Percentiles rank a stretch among this genome's conserved stretches.
Evolutionary conservation across 2,329 filamentous ascomycete genomes (phyloP).

Genomic region (Ascocoryne sarcoides): DNA sequence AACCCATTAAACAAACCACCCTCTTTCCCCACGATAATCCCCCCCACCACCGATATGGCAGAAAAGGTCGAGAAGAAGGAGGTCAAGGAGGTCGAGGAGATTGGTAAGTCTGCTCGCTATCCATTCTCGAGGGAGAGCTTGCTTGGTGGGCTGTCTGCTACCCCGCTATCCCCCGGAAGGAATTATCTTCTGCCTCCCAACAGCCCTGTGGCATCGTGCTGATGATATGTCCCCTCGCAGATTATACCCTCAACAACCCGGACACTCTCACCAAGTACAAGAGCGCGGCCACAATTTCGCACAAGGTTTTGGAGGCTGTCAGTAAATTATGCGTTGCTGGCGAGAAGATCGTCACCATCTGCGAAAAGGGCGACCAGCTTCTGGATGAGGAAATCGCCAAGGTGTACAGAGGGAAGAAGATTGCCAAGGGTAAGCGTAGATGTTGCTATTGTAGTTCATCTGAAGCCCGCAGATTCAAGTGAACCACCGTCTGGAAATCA

Average conservation of each 20-base stretch:
- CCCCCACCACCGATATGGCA: conserved; percentile 28
- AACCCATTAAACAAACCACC: neutral
- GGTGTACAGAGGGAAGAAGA: conserved; percentile 98
- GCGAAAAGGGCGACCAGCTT: conserved; percentile 90
- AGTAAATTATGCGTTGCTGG: conserved; percentile 66
- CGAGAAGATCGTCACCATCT: conserved; percentile 88
- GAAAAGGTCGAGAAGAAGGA: too few relatives aligned
- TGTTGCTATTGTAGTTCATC: conserved; percentile 26
- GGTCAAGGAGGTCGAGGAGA: conserved; percentile 34
- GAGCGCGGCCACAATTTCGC: conserved; percentile 87
- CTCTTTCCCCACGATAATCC: neutral
- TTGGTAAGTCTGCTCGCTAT: conserved; percentile 31
- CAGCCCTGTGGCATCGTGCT: too few relatives aligned
- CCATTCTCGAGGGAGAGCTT: too few relatives aligned
- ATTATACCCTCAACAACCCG: conserved; percentile 84
- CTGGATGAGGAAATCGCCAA: conserved; percentile 88
- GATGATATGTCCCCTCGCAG: too few relatives aligned
- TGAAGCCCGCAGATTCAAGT: too few relatives aligned
- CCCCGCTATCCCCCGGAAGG: conserved; percentile 27
- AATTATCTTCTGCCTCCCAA: too few relatives aligned
- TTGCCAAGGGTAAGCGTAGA: conserved; percentile 62
- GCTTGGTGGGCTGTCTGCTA: conserved; percentile 19
- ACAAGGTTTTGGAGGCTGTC: conserved; percentile 89
- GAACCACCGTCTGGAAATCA: too few relatives aligned
- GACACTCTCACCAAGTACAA: conserved; percentile 99